Evolutionary conservation across 495 filamentous ascomycete species (phyloP).

Genomic region (Penicillium turbatum): DNA sequence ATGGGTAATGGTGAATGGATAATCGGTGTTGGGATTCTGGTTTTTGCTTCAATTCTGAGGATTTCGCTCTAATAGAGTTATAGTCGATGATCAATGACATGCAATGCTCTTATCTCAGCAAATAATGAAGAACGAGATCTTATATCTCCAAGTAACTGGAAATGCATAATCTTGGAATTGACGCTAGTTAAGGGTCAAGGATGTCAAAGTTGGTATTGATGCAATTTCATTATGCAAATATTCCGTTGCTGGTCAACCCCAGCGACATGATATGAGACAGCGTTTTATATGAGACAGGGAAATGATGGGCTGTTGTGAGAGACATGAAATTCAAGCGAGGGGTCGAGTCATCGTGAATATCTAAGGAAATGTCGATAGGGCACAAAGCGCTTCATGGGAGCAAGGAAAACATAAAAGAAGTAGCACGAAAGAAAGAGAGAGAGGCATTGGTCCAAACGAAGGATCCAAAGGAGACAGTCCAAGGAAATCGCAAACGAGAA

Average conservation of each 20-base stretch:
- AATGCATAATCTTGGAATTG: too few relatives aligned
- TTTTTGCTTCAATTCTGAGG: background rate
- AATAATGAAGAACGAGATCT: too few relatives aligned
- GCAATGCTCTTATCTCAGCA: background rate
- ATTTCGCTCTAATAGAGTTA: background rate
- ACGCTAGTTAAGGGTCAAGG: background rate
- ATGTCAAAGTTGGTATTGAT: background rate
- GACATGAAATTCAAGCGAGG: background rate
- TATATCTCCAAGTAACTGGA: too few relatives aligned
- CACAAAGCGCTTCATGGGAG: slow-evolving; percentile 5
- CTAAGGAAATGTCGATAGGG: slow-evolving; percentile 12
- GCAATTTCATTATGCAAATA: slow-evolving; percentile 6
- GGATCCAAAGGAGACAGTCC: background rate
- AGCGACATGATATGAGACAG: slow-evolving; percentile 1
- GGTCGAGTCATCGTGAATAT: background rate
- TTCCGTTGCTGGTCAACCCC: background rate
- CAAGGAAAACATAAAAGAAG: slow-evolving; percentile 2
- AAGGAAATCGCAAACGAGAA: slow-evolving; percentile 20
- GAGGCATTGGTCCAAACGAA: slow-evolving; percentile 4
- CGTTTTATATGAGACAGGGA: slow-evolving; percentile 1
- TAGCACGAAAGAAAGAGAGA: background rate
- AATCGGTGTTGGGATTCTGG: background rate
- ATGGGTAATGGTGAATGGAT: background rate
- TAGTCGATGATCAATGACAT: background rate
- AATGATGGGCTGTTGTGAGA: background rate